Percentiles rank a stretch among this genome's conserved stretches.
Conservation (phyloP, 345 rosid genomes). For the Eucalyptus leucophloia region DNA sequence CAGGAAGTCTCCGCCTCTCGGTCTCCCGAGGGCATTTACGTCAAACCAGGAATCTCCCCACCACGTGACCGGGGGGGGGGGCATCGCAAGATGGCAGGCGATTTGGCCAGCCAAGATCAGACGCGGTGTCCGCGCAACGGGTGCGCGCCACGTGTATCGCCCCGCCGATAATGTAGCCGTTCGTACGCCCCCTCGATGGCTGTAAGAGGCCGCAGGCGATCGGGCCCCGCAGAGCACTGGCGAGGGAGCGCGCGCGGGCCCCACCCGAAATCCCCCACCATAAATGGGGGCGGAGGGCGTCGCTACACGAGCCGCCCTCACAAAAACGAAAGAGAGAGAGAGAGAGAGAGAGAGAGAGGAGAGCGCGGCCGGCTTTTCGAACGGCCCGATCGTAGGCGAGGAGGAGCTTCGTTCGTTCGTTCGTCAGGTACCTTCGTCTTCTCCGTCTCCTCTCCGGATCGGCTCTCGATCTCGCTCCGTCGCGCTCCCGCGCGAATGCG, state of each 20-base stretch:
- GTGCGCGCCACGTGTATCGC: background rate
- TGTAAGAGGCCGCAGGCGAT: background rate
- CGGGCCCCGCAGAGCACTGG: background rate
- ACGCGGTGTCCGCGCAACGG: background rate
- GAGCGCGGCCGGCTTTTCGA: background rate
- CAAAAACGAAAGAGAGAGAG: background rate
- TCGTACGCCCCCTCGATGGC: background rate
- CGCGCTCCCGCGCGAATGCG: background rate
- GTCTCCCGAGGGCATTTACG: background rate
- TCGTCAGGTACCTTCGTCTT: background rate
- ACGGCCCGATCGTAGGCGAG: background rate
- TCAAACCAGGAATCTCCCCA: background rate
- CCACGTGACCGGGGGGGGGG: background rate
- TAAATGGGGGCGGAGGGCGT: background rate
- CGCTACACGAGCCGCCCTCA: background rate
- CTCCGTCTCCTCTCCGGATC: background rate
- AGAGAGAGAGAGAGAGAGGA: background rate
- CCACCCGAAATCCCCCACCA: background rate
- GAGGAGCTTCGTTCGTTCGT: background rate
- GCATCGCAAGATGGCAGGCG: no score
- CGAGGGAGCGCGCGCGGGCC: background rate
- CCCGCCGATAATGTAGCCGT: background rate
- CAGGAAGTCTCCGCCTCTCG: background rate
- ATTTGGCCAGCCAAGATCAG: background rate
- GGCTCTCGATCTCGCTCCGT: background rate